Evolutionary conservation across 2,329 filamentous ascomycete species (phyloP), one percentile per base, ranked within the genome.

Genomic region (Pseudomassariella vexata): DNA sequence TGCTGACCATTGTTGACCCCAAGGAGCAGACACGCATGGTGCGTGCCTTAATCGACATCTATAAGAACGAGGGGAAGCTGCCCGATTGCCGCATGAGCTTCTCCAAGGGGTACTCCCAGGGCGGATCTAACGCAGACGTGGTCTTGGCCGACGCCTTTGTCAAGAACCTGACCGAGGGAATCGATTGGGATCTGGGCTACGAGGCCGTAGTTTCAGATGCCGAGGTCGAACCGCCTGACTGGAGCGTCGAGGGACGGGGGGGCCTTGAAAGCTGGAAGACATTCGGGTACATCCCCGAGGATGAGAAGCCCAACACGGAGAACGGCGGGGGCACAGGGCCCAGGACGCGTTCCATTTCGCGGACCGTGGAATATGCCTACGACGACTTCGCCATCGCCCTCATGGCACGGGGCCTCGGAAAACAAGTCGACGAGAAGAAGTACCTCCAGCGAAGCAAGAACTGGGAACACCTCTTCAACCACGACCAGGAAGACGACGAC

Each of bases 321-420:
- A 82, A 87, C 50, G 63, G 62, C 0, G 61, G 70, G 19, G 79
- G 79, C 10, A 68, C 70, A 4, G 84, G 84, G 0, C 74, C 78
- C 0, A 70, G 74, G 44, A 84, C 79, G 1, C 76, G 85, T 10
- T 79, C 71, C 32, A 73, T 89, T 12, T 85, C 79, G 3, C 70
- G 85, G 4, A 87, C 82, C 7, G 76, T 89, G 5, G 85, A 89
- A 53, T 90, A 89, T 52, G 79, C 82, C 0, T 90, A 89, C 57
- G 73, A 89, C 46, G 85, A 89, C 57, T 90, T 81, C 46, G 76
- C 73, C 40, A 75, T 85, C 35, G 73, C 76, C 1, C 57, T 71
- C 12, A 68, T 88, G 35, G 81, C 82, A 2, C 62, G 65, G 5
- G 70, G 64, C 0, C 57, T 87, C 5, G 76, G 73, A 2, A 42